phyloP scores from a whole-genome alignment of 2,329 filamentous ascomycete species.

The Coniochaeta hoffmannii region DNA sequence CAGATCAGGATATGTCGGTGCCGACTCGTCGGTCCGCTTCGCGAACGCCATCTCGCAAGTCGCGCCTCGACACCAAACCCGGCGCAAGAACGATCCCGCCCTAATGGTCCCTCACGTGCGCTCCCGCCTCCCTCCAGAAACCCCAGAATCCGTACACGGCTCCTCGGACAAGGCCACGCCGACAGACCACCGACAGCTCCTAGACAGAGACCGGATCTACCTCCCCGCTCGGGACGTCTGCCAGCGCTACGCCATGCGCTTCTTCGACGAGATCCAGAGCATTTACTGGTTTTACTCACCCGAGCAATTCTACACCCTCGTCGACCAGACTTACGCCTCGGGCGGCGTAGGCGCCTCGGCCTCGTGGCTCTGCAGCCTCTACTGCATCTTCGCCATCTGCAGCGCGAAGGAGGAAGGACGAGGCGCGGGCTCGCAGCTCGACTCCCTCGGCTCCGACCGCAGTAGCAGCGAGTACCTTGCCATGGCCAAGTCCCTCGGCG shows the following conservation, averaged over 20 bases:
- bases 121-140: neutral
- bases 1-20: constrained; percentile 5
- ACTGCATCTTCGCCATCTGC: constrained; percentile 8
- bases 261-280: constrained; percentile 7
- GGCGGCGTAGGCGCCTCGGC: neutral
- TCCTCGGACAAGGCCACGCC: neutral
- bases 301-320: constrained; percentile 7
- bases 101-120: constrained; percentile 4
- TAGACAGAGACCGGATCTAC: neutral
- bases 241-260: constrained; percentile 6
- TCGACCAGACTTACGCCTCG: constrained; percentile 5
- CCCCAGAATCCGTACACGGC: constrained; percentile 3
- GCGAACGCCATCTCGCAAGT: constrained; percentile 5
- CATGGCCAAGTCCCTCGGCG: constrained; percentile 2
- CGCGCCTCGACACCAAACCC: neutral
- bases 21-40: constrained; percentile 8
- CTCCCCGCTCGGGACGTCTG: constrained; percentile 5
- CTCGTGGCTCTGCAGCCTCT: constrained; percentile 6
- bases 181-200: too few species aligned
- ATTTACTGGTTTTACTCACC: constrained; percentile 10
- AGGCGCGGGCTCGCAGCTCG: neutral
- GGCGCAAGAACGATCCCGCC: neutral
- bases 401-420: too few species aligned
- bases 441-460: neutral
- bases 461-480: constrained; percentile 4